Evolutionary conservation across 1,139 yeast genomes (phyloP).

Genomic region (Blastobotrys aristatus): DNA sequence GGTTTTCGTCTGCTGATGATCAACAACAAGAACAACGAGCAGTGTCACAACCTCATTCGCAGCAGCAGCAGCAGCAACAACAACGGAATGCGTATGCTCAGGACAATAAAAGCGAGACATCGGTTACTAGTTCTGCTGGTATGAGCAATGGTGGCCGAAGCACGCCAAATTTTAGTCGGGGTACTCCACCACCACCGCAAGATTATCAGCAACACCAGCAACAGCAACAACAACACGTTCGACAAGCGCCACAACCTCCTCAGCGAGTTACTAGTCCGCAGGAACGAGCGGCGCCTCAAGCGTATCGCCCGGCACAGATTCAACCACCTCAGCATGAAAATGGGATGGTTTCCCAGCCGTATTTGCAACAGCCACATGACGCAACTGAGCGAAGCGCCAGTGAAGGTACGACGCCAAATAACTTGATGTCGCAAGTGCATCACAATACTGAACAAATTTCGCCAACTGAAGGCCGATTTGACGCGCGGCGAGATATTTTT

Average conservation of each 20-base stretch:
- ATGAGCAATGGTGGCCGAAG: background rate
- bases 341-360: constrained; percentile 1
- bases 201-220: background rate
- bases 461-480: constrained; percentile 6
- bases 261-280: background rate
- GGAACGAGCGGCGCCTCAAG: constrained; percentile 3
- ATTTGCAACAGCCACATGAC: background rate
- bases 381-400: constrained; percentile 26
- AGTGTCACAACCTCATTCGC: background rate
- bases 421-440: constrained; percentile 26
- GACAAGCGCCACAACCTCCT: constrained; percentile 7
- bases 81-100: constrained; percentile 7
- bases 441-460: constrained; percentile 26
- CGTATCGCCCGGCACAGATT: constrained; percentile 11
- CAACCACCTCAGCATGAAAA: constrained; percentile 6
- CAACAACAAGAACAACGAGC: background rate
- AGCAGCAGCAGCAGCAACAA: constrained; percentile 14
- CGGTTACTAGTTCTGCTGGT: background rate
- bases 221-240: constrained; percentile 1
- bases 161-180: constrained; percentile 10
- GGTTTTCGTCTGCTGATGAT: background rate
- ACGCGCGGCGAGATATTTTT: constrained; percentile 21
- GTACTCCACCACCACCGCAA: constrained; percentile 8
- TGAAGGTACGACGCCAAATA: constrained; percentile 32
- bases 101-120: constrained; percentile 3